Evolutionary conservation across 257 asterid species (phyloP).

Genomic region (Prunella vulgaris): DNA sequence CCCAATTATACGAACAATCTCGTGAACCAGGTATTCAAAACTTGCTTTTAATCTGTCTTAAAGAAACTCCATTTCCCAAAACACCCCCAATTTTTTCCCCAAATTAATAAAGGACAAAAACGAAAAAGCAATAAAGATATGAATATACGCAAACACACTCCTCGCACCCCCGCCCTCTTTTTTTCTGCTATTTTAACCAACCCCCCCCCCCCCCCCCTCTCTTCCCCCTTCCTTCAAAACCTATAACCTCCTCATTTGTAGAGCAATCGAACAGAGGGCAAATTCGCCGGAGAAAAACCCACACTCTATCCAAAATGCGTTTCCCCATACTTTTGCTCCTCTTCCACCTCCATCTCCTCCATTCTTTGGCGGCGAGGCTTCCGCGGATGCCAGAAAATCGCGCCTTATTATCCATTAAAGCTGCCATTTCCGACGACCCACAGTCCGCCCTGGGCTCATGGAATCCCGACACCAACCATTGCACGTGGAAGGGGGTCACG

Average conservation of each 20-base stretch:
- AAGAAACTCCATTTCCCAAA: neutral
- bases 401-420: constrained; percentile 63
- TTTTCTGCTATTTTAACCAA: neutral
- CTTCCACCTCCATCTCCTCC: constrained; percentile 33
- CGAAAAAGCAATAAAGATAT: neutral
- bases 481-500: constrained; percentile 79
- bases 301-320: constrained; percentile 36
- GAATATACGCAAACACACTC: neutral
- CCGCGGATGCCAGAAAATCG: constrained; percentile 44
- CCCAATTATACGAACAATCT: neutral
- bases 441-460: constrained; percentile 55
- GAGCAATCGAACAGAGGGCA: neutral
- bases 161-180: neutral
- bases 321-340: constrained; percentile 41
- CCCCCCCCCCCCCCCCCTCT: neutral
- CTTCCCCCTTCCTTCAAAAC: neutral
- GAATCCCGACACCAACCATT: constrained; percentile 46
- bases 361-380: constrained; percentile 32
- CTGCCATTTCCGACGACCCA: constrained; percentile 71
- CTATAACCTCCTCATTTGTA: neutral
- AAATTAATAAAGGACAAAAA: neutral
- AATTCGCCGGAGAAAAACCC: neutral
- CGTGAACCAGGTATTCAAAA: neutral
- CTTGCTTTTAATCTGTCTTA: neutral
- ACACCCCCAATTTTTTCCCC: neutral